Base-by-base conservation (phyloP, 1,139 yeast genomes). In the Kluyveromyces sp. region DNA sequence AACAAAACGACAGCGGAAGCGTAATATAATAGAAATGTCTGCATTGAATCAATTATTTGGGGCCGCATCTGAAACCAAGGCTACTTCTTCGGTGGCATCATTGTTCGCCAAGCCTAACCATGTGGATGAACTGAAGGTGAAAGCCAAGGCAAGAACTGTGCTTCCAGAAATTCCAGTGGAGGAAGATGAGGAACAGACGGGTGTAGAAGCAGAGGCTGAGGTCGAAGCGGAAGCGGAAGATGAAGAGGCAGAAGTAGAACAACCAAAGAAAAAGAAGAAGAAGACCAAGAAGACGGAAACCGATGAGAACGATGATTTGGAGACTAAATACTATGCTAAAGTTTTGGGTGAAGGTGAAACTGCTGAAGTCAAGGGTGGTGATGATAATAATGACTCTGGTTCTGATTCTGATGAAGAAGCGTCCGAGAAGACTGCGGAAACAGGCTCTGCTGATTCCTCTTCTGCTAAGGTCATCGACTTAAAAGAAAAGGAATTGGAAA, bases 401-500 rank as follows among this genome's bases (percentile, higher is more conserved):
- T 25, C 30, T 10, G 39, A 37, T 21, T 8, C 25, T 27, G 39
- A 40, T 4, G 32, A 34, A 15, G 53, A 58, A n/a, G 55, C 58
- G 26, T 56, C 56, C 37, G 55, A 53, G 41, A 48, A 52, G 36
- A 54, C 49, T 8, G 50, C 48, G 30, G 57, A 50, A 32, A 44
- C 46, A 26, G 50, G 45, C 21, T 49, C 50, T 26, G 45, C 50
- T 25, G 45, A 43, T 4, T 45, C 52, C 25, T 49, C 46, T 37
- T 39, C 42, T 4, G 51, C 45, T 25, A 45, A 53, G 4, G 66
- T 56, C 4, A 49, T 65, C 7, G 73, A 70, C 45, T 56, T 81
- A 45, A 83, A 82, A 57, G 86, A 81, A 52, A 65, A 67, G 7
- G 96, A 89, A 63, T 71, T 88, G 46, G 86, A 78, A 56, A 87